Conservation (phyloP, 345 rosid genomes). For the Gossypium stocksii region DNA sequence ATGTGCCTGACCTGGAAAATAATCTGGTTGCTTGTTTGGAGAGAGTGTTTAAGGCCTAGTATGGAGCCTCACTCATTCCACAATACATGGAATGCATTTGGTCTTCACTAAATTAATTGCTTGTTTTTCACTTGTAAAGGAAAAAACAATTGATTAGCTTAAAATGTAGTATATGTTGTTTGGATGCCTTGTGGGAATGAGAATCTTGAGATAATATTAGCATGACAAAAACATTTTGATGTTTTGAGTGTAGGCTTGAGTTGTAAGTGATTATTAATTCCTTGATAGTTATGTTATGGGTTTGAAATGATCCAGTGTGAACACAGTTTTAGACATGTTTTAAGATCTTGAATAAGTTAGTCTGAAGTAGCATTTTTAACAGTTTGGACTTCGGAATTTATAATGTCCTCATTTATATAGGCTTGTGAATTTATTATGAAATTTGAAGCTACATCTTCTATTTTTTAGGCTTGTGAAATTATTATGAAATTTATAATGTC, state of each 20-base stretch:
- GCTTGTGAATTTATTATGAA: background rate
- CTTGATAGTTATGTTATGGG: background rate
- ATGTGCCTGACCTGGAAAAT: slow-evolving; percentile 47
- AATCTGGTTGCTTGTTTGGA: slow-evolving; percentile 65
- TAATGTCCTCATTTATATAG: background rate
- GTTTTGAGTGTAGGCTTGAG: background rate
- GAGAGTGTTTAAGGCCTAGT: slow-evolving; percentile 57
- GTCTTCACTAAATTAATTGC: background rate
- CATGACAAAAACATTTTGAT: background rate
- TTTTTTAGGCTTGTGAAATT: slow-evolving; percentile 37
- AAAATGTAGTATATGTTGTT: background rate
- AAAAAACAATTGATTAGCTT: background rate
- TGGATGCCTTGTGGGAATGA: background rate
- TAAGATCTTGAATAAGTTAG: background rate
- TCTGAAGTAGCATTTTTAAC: background rate
- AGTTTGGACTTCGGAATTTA: background rate
- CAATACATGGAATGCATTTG: slow-evolving; percentile 52
- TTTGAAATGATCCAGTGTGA: background rate
- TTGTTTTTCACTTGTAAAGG: background rate
- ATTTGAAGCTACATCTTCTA: slow-evolving; percentile 1
- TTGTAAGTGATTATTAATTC: background rate
- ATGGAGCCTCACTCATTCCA: slow-evolving; percentile 74
- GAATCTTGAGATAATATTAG: background rate
- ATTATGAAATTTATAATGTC: too few relatives aligned
- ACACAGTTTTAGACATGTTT: background rate